Evolutionary conservation across 306 rosid species (phyloP).

Genomic region (Prunus persica): DNA sequence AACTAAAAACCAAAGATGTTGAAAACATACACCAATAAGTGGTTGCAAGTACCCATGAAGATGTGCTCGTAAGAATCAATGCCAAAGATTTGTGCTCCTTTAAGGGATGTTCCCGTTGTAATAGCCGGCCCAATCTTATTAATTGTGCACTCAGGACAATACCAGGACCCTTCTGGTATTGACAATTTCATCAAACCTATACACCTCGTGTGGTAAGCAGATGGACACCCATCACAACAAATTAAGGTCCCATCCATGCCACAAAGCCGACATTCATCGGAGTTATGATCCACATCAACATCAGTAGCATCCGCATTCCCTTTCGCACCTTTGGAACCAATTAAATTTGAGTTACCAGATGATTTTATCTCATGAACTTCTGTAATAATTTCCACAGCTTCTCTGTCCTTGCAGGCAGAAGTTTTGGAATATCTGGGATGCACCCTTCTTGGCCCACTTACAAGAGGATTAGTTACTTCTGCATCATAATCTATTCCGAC

Average conservation of each 20-base stretch:
- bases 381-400: slow-evolving; percentile 42
- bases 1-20: slow-evolving; percentile 31
- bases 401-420: slow-evolving; percentile 61
- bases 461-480: slow-evolving; percentile 50
- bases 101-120: slow-evolving; percentile 64
- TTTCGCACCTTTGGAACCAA: slow-evolving; percentile 31
- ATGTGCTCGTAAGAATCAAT: slow-evolving; percentile 69
- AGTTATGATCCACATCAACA: slow-evolving; percentile 61
- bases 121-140: slow-evolving; percentile 60
- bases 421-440: slow-evolving; percentile 69
- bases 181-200: slow-evolving; percentile 79
- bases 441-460: slow-evolving; percentile 64
- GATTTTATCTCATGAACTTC: slow-evolving; percentile 35
- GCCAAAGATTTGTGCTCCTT: slow-evolving; percentile 88
- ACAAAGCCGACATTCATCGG: slow-evolving; percentile 94
- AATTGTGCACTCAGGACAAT: slow-evolving; percentile 89
- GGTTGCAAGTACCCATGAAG: slow-evolving; percentile 85
- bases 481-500: slow-evolving; percentile 66
- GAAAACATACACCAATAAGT: slow-evolving; percentile 89
- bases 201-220: slow-evolving; percentile 95
- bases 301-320: slow-evolving; percentile 36
- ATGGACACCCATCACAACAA: slow-evolving; percentile 99
- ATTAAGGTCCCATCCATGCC: slow-evolving; percentile 96
- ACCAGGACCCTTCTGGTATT: slow-evolving; percentile 96
- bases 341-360: slow-evolving; percentile 31